Conservation (phyloP, 805 yeast genomes). For the Metschnikowia noctiluminum region DNA sequence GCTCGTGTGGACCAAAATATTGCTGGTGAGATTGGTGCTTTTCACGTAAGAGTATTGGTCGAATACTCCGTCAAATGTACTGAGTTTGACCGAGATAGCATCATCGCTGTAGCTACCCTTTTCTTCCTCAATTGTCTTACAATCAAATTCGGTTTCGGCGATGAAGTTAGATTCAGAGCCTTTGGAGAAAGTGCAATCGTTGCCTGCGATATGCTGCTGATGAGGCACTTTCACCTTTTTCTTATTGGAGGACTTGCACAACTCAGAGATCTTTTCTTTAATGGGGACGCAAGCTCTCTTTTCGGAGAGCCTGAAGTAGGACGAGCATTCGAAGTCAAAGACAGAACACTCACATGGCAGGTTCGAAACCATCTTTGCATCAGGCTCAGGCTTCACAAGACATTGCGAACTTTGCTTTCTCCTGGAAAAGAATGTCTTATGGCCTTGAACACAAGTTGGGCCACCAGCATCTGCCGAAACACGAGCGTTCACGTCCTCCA, state of each 20-base stretch:
- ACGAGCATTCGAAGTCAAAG: slow-evolving; percentile 69
- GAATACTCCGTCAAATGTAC: slow-evolving; percentile 51
- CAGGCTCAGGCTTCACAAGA: slow-evolving; percentile 47
- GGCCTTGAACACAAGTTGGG: slow-evolving; percentile 65
- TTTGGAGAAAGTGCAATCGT: slow-evolving; percentile 37
- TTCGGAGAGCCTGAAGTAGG: slow-evolving; percentile 36
- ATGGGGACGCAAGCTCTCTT: slow-evolving; percentile 48
- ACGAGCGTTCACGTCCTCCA: slow-evolving; percentile 64
- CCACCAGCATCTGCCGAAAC: slow-evolving; percentile 25
- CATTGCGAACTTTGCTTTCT: slow-evolving; percentile 67
- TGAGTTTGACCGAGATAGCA: slow-evolving; percentile 36
- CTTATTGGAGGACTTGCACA: slow-evolving; percentile 22
- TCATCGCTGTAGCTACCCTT: slow-evolving; percentile 3
- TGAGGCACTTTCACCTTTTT: slow-evolving; percentile 32
- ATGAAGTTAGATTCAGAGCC: slow-evolving; percentile 17
- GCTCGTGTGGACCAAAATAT: slow-evolving; percentile 55
- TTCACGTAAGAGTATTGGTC: slow-evolving; percentile 51
- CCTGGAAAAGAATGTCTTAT: slow-evolving; percentile 56
- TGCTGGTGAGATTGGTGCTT: slow-evolving; percentile 26
- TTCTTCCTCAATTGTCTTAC: slow-evolving; percentile 12
- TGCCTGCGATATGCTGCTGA: slow-evolving; percentile 42
- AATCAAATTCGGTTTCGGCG: slow-evolving; percentile 15
- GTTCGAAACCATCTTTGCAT: slow-evolving; percentile 45
- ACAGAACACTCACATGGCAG: slow-evolving; percentile 62
- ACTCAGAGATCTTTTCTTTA: slow-evolving; percentile 19